Evolutionary conservation across 2,329 filamentous ascomycete genomes (phyloP), one percentile per base, ranked within the genome.

Genomic region (Dactylella cylindrospora): DNA sequence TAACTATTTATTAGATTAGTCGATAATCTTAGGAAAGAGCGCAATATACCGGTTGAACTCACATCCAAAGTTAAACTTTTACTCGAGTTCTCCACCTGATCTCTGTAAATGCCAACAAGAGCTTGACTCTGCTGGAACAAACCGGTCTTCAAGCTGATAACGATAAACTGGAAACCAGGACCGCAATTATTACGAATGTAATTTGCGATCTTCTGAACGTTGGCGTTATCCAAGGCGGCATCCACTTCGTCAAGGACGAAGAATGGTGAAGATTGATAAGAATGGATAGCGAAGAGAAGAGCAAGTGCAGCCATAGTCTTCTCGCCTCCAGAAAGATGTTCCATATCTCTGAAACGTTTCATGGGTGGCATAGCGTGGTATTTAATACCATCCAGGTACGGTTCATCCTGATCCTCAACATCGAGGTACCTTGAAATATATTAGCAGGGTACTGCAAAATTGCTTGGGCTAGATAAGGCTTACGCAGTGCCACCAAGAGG

Each of bases 281-380:
- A 90, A 76, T 98, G 93, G 53, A 98, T 90, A 17, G 93, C 93
- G 72, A 98, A 98, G 3, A 98, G 80, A 32, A 98, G 79, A n/a
- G 93, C 93, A 31, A 98, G 78, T 10, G 93, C 93, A 1, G 93
- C 93, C 85, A 98, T 98, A 0, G 93, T 98, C 79, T 98, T 98
- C 75, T 98, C 93, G 52, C 93, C 93, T 69, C 93, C 93, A 1
- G 89, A 95, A 7, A 98, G 78, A 72, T 96, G 93, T 73, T 98
- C 93, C 93, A 98, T 98, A 73, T 98, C 94, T 69, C 93, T 83
- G 81, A 98, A 98, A 38, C 93, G 89, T 76, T 98, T 98, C 65
- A 96, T 82, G 1, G 93, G 93, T 15, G 93, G 93, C 90, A 97
- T 98, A 65, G 93, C 94, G 72, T 97, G 90, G 74, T 98, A 98